A percentile compares a stretch with the other conserved stretches of the same genome.
phyloP scores from a whole-genome alignment of 805 yeast species.

The Metschnikowia gruessii region DNA sequence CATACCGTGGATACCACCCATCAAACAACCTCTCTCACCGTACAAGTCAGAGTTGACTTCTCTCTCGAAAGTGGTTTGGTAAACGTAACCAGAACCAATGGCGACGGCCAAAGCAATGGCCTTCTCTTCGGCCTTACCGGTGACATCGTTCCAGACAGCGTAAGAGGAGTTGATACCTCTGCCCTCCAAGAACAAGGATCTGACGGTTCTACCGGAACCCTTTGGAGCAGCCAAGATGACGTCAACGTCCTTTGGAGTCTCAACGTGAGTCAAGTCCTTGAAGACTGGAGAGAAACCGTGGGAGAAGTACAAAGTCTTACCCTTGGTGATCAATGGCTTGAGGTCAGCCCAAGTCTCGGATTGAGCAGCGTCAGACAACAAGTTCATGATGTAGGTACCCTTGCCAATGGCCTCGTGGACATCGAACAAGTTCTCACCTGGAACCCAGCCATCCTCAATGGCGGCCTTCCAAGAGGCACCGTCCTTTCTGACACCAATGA shows the following conservation, averaged over 20 bases:
- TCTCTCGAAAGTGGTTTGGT: conserved; percentile 98
- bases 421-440: conserved; percentile 96
- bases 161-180: conserved; percentile 99
- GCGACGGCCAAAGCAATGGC: conserved; percentile 98
- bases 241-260: conserved; percentile 90
- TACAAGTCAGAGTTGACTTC: conserved; percentile 98
- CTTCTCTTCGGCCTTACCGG: conserved; percentile 99
- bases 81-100: conserved; percentile 99
- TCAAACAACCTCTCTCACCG: conserved; percentile 99
- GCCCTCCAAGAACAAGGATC: conserved; percentile 99
- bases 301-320: conserved; percentile 97
- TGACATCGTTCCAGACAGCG: conserved; percentile 99
- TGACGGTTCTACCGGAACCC: conserved; percentile 99
- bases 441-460: conserved; percentile 99
- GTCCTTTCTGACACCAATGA: conserved; percentile 96
- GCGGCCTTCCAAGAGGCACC: conserved; percentile 99
- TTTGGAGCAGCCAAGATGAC: conserved; percentile 99
- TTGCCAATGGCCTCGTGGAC: conserved; percentile 88
- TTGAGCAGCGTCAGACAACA: conserved; percentile 98
- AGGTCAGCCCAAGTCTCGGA: conserved; percentile 93
- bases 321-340: conserved; percentile 91
- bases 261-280: conserved; percentile 96
- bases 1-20: conserved; percentile 99
- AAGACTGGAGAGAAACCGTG: conserved; percentile 99
- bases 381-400: conserved; percentile 96